Evolutionary conservation across 192 early-diverging fungal species (phyloP), one percentile per base, ranked within the genome.

Genomic region (Endogone sp.): DNA sequence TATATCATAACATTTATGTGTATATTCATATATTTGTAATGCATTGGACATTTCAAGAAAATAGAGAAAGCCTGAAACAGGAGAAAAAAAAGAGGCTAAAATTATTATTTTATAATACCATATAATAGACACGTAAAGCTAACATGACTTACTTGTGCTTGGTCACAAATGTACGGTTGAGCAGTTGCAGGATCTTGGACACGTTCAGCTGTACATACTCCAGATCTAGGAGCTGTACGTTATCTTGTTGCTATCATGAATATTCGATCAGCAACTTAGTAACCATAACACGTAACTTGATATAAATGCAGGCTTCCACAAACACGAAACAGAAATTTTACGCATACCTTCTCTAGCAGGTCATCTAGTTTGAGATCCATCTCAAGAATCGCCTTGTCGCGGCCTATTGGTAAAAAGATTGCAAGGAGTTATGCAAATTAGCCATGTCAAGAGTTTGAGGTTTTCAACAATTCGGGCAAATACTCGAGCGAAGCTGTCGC

Each of bases 321-420:
- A n/a, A n/a, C n/a, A n/a, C n/a, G n/a, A n/a, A n/a, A n/a, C n/a
- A n/a, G n/a, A n/a, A n/a, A n/a, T n/a, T n/a, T n/a, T n/a, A 4
- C 22, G 2, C 16, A 63, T 82, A 85, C 86, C 81, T 91, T 91
- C 75, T 91, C 91, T 55, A 92, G 71, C 66, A 93, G 68, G 72
- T 93, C 90, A 72, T 92, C 91, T 57, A 98, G 79, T 65, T 95
- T 91, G 68, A 98, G 84, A 75, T 98, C 95, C 95, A 98, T 98
- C 79, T 95, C 94, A 67, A 98, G 73, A 32, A 98, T 95, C 0
- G 95, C 87, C 64, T 93, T 92, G 54, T 96, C 95, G 29, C 95
- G 85, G 37, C 37, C 37, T 49, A n/a, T n/a, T n/a, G n/a, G n/a
- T n/a, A n/a, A n/a, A n/a, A n/a, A n/a, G n/a, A n/a, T n/a, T n/a